Evolutionary conservation across 1,284 basidiomycete genomes (phyloP), one percentile per base, ranked within the genome.

Genomic region (Schizophyllum amplum): DNA sequence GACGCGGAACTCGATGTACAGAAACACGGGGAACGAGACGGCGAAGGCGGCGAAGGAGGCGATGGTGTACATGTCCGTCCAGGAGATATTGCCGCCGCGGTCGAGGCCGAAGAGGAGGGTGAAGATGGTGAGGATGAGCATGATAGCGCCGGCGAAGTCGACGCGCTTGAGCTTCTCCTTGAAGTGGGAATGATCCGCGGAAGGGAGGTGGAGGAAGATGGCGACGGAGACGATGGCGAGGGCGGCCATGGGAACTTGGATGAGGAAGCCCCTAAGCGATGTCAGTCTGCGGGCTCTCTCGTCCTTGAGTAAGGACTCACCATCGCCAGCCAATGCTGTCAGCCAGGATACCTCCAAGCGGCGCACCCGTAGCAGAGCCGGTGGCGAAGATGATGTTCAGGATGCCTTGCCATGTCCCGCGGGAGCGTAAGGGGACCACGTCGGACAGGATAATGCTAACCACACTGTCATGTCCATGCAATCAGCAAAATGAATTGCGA

Each of bases 291-390:
- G 11, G 25, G 15, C n/a, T 47, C 9, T 52, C 6, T 24, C 33
- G 50, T 22, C 24, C 47, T 6, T 46, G 24, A 13, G 22, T 24
- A 47, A 22, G 15, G n/a, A 62, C 66, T 23, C 58, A 80, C 82
- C 82, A 84, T 66, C 83, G 69, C 83, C 83, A 86, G n/a, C 82
- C 82, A 50, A 84, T 78, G 4, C 70, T 79, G 61, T 84, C 83
- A 2, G 80, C 73, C 4, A 86, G 69, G 53, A 81, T 72, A 3
- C 83, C 82, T 21, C 83, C 83, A 0, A 84, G 65, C 1, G 83
- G 82, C 6, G 82, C 82, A 9, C 83, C 83, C 0, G 73, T 69
- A 0, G 78, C 75, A 51, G 79, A 79, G 7, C 83, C 83, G 9
- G 72, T 69, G 0, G 82, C 77, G 57, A 75, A 84, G 4, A 83